phyloP scores from a whole-genome alignment of 176 grass and related monocot genomes.

The Aegilops speltoides region DNA sequence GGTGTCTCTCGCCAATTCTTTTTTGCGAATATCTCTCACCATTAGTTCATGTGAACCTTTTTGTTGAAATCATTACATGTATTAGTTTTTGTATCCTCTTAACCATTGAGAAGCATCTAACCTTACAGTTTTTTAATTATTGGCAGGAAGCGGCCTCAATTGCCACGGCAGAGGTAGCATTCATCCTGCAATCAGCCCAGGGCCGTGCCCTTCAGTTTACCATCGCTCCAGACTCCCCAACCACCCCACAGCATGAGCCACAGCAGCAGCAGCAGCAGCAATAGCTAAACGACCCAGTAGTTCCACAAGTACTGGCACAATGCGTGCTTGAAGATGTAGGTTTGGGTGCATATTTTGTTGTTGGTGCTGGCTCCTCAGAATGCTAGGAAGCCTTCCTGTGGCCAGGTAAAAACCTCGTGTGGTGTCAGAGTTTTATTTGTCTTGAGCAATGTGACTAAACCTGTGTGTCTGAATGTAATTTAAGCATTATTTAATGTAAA shows the following conservation, averaged over 20 bases:
- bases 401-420: conserved; percentile 10
- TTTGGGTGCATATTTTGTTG: neutral
- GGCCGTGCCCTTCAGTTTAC: conserved; percentile 59
- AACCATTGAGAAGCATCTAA: conserved; percentile 19
- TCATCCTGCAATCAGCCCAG: conserved; percentile 75
- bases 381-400: conserved; percentile 4
- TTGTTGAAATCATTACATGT: neutral
- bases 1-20: neutral
- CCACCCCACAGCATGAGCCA: conserved; percentile 77
- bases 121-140: neutral
- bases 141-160: conserved; percentile 69
- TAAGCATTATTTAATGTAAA: conserved; percentile 38
- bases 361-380: neutral
- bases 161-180: conserved; percentile 82
- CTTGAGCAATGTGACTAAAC: neutral
- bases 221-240: conserved; percentile 82
- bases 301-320: neutral
- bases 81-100: neutral
- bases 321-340: neutral
- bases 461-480: conserved; percentile 10
- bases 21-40: neutral
- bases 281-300: conserved; percentile 32
- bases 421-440: neutral
- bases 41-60: neutral
- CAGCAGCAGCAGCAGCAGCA: conserved; percentile 26